Evolutionary conservation across 331 rosid species (phyloP).

Genomic region (Malus hybrid): DNA sequence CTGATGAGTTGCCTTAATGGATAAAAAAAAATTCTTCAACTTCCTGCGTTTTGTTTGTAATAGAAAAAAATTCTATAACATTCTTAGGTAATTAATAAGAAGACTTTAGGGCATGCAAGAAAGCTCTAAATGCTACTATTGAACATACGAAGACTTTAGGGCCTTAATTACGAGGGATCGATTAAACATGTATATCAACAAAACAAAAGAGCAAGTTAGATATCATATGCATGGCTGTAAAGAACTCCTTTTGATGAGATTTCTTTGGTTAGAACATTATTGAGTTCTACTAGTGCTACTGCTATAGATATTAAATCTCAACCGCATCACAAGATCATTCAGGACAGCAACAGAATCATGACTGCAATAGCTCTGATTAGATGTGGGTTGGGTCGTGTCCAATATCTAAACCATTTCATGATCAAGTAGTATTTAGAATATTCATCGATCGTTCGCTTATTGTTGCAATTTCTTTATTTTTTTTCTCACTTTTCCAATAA

Average conservation of each 20-base stretch:
- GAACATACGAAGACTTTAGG: not conserved
- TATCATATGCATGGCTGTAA: not conserved
- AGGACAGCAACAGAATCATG: slow-evolving; percentile 8
- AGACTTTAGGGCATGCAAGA: not conserved
- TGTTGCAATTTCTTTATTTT: too few relatives aligned
- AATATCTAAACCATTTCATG: too few relatives aligned
- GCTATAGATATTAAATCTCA: not conserved
- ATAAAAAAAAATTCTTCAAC: not conserved
- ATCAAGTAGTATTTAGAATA: too few relatives aligned
- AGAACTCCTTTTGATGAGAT: not conserved
- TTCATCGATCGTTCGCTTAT: too few relatives aligned
- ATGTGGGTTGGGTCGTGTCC: slow-evolving; percentile 16
- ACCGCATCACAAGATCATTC: not conserved
- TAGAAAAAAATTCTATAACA: too few relatives aligned
- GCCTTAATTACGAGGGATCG: not conserved
- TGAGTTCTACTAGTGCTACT: not conserved
- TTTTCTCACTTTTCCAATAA: too few relatives aligned
- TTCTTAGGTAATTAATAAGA: not conserved
- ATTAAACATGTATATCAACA: too few relatives aligned
- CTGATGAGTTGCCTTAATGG: not conserved
- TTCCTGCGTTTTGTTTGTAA: not conserved
- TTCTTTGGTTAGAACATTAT: not conserved
- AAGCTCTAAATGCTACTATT: not conserved
- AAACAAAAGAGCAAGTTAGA: not conserved
- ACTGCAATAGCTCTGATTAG: slow-evolving; percentile 11